Conservation (phyloP, 352 stramenopile species). For the Globisporangium middletonii region DNA sequence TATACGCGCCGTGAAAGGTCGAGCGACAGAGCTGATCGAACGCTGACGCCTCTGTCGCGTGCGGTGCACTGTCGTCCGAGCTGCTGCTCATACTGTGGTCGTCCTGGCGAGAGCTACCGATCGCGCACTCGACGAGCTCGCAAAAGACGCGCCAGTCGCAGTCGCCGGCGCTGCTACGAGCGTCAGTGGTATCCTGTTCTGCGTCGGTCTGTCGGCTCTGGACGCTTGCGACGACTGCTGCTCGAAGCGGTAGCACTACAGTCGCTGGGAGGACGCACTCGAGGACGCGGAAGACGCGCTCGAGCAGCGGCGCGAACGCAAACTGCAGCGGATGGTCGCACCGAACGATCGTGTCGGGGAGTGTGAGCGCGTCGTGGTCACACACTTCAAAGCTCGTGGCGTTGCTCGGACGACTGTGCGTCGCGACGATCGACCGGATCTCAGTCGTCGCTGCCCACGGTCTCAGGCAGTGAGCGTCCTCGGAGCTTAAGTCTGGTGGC, state of each 20-base stretch:
- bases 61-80: background rate
- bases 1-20: constrained; percentile 39
- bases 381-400: constrained; percentile 25
- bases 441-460: constrained; percentile 15
- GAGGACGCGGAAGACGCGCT: constrained; percentile 29
- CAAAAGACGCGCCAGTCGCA: constrained; percentile 13
- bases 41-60: constrained; percentile 15
- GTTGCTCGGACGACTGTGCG: background rate
- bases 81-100: no score
- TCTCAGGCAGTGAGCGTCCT: constrained; percentile 4
- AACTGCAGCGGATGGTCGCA: constrained; percentile 40
- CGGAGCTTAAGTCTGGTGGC: constrained; percentile 6
- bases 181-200: background rate
- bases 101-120: no score
- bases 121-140: background rate
- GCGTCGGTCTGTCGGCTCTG: background rate
- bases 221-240: constrained; percentile 2
- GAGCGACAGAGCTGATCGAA: constrained; percentile 40
- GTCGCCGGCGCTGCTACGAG: background rate
- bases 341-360: constrained; percentile 19
- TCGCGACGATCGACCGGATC: constrained; percentile 20
- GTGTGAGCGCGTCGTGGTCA: constrained; percentile 10
- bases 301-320: constrained; percentile 18
- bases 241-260: constrained; percentile 7
- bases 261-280: constrained; percentile 19